Evolutionary conservation across 257 asterid species (phyloP), one percentile per base, ranked within the genome.

Genomic region (Euphrasia confusa): DNA sequence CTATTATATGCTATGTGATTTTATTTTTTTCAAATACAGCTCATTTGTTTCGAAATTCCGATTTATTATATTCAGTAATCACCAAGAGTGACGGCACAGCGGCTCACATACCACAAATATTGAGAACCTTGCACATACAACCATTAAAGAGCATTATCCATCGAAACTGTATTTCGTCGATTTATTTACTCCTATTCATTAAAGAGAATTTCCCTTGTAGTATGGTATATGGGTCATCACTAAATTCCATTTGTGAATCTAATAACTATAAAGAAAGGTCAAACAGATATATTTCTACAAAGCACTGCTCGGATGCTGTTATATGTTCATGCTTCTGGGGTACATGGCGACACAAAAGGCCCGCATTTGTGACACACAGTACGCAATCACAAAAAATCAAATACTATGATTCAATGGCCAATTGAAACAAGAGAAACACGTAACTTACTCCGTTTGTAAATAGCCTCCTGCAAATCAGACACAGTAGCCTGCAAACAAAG

Each of bases 381-480:
- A 21, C 24, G 1, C 24, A 21, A 21, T 21, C 30, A 30, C 33
- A 30, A 4, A 5, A 30, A 30, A 30, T 30, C 4, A 30, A 30
- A 30, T 30, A 30, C 4, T 30, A 30, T 30, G 3, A 13, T 40
- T 12, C 21, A n/a, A 21, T 21, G 24, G 24, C 24, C 24, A 15
- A 56, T n/a, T 49, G 15, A 14, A 14, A 47, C 53, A 47, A 47
- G 27, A 66, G 33, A 52, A 68, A 72, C 7, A 27, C 12, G 54
- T 5, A 55, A 80, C 97, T 79, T 65, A 92, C 99, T 89, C 71
- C 81, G 70, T 67, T 79, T 80, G 69, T 89, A 84, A 71, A 89
- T 92, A 37, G 88, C 91, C 66, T 83, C 97, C 85, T 84, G 97
- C 82, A 92, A 80, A 87, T 92, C 97, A 79, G 94, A 77, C 48